Base-by-base conservation (phyloP, 352 stramenopile genomes). In the Pythium rhizo-oryzae region DNA sequence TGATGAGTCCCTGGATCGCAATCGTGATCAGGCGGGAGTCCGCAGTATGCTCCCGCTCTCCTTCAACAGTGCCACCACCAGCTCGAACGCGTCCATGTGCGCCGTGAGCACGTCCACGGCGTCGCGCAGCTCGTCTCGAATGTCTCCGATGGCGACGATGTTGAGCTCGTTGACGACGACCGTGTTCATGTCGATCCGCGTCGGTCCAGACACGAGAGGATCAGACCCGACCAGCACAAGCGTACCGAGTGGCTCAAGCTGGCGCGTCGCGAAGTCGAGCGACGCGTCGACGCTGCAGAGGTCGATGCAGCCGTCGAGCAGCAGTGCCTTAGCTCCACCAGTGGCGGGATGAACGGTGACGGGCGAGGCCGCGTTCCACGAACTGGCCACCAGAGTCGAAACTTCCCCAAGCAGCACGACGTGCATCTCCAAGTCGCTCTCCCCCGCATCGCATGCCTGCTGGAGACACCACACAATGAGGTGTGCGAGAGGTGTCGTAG, bases 101-200 rank as follows among this genome's bases (percentile, higher is more conserved):
- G 43, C 47, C 1, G 61, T 58, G 8, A 90, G 62, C 35, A 83
- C 83, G 50, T 75, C 69, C 16, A 90, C n/a, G 0, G 80, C 80
- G 4, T 68, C 69, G 3, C 77, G 47, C 21, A 84, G 33, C 23
- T 79, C 64, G 2, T 25, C 59, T 7, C 47, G 64, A 49, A 74
- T 80, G 65, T 87, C 78, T 41, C 72, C 57, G 15, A 91, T 60
- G 11, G 55, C 73, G 47, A 73, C 51, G 23, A 93, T 6, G 30
- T 78, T 69, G 30, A 93, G 76, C 37, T 93, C 85, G 21, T 82
- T 81, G 18, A 93, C 83, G 19, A 92, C 85, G 8, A 93, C 75
- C 2, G 74, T 50, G 47, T 93, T 93, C 79, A 93, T 84, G 63
- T 91, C 76, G 70, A 93, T 78, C 19, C 70, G 51, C 4, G 66